These are phyloP conservation scores for Colletotrichum phormii DNA, from an alignment of 2,329 filamentous ascomycete genomes.

Conservation along the genomic window DNA sequence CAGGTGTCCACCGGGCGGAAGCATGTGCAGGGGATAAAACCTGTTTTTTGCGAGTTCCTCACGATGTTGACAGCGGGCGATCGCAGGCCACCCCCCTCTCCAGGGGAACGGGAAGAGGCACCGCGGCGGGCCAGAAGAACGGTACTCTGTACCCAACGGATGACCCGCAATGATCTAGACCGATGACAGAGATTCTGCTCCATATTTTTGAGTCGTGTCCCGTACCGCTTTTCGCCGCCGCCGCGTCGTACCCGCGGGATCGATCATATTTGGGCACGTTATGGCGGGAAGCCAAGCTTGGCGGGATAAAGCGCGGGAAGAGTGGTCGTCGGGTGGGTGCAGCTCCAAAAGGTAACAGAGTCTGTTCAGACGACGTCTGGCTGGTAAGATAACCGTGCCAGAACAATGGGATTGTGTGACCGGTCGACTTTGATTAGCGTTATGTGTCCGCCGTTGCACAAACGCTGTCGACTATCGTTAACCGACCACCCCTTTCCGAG, in stretches of 20 bases:
- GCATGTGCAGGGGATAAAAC: constrained; percentile 29
- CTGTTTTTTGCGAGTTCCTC: constrained; percentile 25
- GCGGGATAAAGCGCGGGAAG: constrained; percentile 16
- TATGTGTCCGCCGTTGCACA: neutral
- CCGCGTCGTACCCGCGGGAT: constrained; percentile 26
- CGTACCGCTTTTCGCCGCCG: constrained; percentile 27
- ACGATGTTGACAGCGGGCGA: constrained; percentile 29
- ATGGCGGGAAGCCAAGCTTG: constrained; percentile 17
- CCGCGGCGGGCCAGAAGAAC: neutral
- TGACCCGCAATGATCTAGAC: constrained; percentile 22
- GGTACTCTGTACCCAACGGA: neutral
- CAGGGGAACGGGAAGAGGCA: neutral
- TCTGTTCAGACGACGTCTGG: constrained; percentile 29
- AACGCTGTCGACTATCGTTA: neutral
- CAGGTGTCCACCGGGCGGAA: constrained; percentile 13
- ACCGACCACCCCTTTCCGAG: neutral
- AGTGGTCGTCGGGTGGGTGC: constrained; percentile 29
- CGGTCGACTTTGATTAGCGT: neutral
- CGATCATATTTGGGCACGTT: constrained; percentile 32
- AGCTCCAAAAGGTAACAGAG: constrained; percentile 1
- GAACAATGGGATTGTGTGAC: constrained; percentile 28
- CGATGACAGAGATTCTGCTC: constrained; percentile 4
- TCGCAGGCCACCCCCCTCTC: constrained; percentile 20
- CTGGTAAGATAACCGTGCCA: constrained; percentile 16
- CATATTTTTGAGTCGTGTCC: constrained; percentile 29